Base-by-base conservation (phyloP, 2,329 filamentous ascomycete species). In the Rhynchosporium agropyri region DNA sequence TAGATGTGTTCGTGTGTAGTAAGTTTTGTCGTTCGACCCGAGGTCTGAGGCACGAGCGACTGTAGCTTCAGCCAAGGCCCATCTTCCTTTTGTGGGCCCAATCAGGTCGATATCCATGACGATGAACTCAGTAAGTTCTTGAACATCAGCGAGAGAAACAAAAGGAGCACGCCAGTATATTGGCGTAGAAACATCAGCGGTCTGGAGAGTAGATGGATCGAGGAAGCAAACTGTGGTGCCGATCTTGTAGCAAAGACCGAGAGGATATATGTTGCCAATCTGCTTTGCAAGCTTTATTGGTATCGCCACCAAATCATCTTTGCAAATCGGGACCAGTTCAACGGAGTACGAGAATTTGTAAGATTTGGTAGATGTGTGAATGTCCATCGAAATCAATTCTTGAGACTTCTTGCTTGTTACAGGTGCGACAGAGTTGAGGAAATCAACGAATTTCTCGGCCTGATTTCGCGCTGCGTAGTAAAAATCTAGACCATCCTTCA, bases 271-370 rank as follows among this genome's bases (percentile, higher is more conserved):
- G 76, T 97, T 97, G 67, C 95, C 93, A 58, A 90, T 81, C 61
- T 89, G 86, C 76, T 92, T 95, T 13, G 95, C 95, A 63, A 98
- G 81, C 70, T 92, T 92, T 67, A 97, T 87, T 0, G 95, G 95
- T 42, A 99, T 80, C 1, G 91, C 93, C n/a, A 99, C 91, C 33
- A 99, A 81, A 74, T 99, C 95, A 71, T 99, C 95, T 77, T 97
- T 97, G 82, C 95, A 98, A 56, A 99, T 92, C 0, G 95, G 95
- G 31, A 98, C 89, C 55, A 99, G 78, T 74, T 97, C 91, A 60
- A 89, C 87, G 0, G 92, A 96, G 77, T 87, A 98, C 51, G 90
- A 89, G 79, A 97, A 97, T 76, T 99, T 99, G 84, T 94, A 98
- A 40, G 89, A 92, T 77, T 91, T 95, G 64, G 88, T 90, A 15